phyloP scores from a whole-genome alignment of 306 rosid genomes.

The Biancaea sappan region DNA sequence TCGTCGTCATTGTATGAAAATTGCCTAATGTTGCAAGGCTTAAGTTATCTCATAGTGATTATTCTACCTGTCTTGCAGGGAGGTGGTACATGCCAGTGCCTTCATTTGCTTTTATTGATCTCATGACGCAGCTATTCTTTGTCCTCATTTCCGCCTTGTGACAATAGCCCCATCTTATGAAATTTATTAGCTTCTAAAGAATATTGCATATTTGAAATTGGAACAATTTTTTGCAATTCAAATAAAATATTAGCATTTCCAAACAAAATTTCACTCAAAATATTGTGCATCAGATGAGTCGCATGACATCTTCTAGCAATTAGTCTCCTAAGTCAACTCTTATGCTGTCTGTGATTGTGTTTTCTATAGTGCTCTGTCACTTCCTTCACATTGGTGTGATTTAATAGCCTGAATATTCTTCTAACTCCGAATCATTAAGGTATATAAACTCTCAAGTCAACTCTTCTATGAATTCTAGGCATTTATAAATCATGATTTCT shows the following conservation, averaged over 20 bases:
- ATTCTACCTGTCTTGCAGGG: neutral
- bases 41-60: neutral
- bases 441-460: neutral
- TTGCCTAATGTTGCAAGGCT: no score
- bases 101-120: neutral
- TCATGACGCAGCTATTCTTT: neutral
- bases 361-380: neutral
- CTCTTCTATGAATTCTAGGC: neutral
- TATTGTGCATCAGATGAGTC: neutral
- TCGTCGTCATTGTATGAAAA: no score
- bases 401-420: neutral
- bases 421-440: neutral
- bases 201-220: neutral
- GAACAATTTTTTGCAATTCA: neutral
- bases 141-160: neutral
- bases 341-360: no score
- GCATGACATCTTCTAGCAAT: neutral
- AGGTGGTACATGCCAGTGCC: neutral
- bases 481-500: neutral
- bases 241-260: neutral
- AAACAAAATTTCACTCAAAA: neutral
- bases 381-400: conserved; percentile 4
- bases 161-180: neutral
- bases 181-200: neutral
- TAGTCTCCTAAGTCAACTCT: no score